phyloP scores from a whole-genome alignment of 495 filamentous ascomycete species.

The Annulohypoxylon moriforme region DNA sequence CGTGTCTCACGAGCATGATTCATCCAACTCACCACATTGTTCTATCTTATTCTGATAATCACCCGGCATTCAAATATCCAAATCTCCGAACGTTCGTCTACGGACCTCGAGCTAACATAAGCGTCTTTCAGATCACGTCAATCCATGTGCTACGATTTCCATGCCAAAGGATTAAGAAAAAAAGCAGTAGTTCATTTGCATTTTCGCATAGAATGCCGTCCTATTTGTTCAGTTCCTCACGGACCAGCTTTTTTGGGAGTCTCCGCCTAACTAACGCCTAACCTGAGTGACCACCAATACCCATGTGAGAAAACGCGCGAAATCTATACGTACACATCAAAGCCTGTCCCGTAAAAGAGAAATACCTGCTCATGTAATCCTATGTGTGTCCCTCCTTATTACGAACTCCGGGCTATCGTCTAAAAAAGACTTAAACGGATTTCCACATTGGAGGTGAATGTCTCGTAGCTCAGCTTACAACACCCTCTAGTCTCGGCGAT shows the following conservation, averaged over 20 bases:
- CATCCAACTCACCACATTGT: constrained; percentile 59
- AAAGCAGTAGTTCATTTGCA: constrained; percentile 15
- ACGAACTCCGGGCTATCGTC: not conserved
- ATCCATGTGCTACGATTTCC: not conserved
- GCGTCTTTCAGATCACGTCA: constrained; percentile 8
- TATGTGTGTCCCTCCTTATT: not conserved
- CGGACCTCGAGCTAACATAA: constrained; percentile 15
- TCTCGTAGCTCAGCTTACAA: not conserved
- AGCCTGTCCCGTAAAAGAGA: not conserved
- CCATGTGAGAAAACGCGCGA: constrained; percentile 9
- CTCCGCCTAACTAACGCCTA: constrained; percentile 22
- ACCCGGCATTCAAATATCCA: constrained; percentile 6
- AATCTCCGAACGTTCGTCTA: not conserved
- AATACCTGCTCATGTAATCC: not conserved
- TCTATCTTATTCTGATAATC: constrained; percentile 54
- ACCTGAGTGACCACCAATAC: not conserved
- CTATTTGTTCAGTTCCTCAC: not conserved
- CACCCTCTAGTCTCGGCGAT: not conserved
- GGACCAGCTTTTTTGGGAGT: constrained; percentile 10
- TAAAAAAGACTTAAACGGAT: not conserved
- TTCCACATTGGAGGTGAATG: not conserved
- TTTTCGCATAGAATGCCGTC: not conserved
- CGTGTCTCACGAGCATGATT: constrained; percentile 54
- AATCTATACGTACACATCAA: constrained; percentile 12
- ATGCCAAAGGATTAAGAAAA: not conserved